These are phyloP conservation scores for Entomortierella parvispora DNA, from an alignment of 192 early-diverging fungal species.

Conservation along the genomic window DNA sequence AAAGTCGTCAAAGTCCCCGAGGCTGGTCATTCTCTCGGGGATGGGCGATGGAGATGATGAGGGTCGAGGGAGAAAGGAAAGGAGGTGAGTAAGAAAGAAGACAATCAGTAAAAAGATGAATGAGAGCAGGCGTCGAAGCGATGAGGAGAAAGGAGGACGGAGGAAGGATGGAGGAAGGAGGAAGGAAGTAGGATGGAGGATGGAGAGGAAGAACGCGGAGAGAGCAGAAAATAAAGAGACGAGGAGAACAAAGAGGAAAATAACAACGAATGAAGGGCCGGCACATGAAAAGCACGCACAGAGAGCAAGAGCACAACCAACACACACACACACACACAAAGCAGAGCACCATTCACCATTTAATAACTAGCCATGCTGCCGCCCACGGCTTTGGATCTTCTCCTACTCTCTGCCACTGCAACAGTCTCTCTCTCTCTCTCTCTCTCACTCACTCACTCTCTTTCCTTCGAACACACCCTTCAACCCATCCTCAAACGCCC, in stretches of 20 bases:
- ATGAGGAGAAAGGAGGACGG: neutral
- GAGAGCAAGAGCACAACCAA: neutral
- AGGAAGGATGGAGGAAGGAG: neutral
- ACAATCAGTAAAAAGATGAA: neutral
- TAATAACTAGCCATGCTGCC: neutral
- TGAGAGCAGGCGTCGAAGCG: too few relatives aligned
- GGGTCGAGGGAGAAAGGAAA: neutral
- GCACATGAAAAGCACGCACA: neutral
- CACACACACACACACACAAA: neutral
- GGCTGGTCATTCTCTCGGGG: neutral
- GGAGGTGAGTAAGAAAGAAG: neutral
- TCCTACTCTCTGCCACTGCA: neutral
- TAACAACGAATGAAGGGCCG: neutral
- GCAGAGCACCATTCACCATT: neutral
- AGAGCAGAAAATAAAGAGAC: neutral
- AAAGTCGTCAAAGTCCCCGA: constrained; percentile 9
- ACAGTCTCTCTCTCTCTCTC: too few relatives aligned
- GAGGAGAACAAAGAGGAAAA: too few relatives aligned
- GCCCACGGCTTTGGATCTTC: neutral
- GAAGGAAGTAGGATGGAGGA: neutral
- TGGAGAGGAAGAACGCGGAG: too few relatives aligned
- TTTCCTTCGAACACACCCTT: too few relatives aligned
- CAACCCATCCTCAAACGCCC: too few relatives aligned
- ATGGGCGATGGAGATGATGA: neutral
- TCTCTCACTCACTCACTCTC: too few relatives aligned